Evolutionary conservation across 1,284 basidiomycete species (phyloP).

Genomic region (Megacollybia platyphylla): DNA sequence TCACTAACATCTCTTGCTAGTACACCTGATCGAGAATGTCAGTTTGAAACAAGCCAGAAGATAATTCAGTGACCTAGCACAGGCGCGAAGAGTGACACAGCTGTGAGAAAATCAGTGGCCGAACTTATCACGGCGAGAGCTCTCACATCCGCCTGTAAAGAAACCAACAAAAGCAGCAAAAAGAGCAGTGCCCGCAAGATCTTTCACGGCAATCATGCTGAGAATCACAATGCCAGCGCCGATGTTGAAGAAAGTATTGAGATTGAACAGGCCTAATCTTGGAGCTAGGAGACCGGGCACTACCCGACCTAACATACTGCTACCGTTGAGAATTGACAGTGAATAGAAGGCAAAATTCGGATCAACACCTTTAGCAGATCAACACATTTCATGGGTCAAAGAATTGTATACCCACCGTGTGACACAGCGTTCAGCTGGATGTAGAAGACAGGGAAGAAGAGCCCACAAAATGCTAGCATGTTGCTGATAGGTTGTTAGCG

Average conservation of each 20-base stretch:
- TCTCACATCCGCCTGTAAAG: slow-evolving; percentile 32
- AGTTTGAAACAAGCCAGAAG: too few species aligned
- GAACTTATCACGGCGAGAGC: neutral
- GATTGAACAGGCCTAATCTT: slow-evolving; percentile 25
- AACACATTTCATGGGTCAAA: slow-evolving; percentile 25
- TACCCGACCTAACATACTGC: slow-evolving; percentile 26
- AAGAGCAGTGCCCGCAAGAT: slow-evolving; percentile 22
- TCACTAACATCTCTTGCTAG: slow-evolving; percentile 10
- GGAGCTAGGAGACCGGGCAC: slow-evolving; percentile 20
- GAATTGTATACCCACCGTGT: slow-evolving; percentile 18
- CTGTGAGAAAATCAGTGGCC: slow-evolving; percentile 9
- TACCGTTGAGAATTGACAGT: slow-evolving; percentile 30
- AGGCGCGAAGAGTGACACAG: slow-evolving; percentile 19
- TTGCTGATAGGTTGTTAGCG: slow-evolving; percentile 13
- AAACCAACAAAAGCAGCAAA: slow-evolving; percentile 37
- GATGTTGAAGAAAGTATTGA: slow-evolving; percentile 21
- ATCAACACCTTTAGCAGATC: slow-evolving; percentile 1
- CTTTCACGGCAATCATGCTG: slow-evolving; percentile 25
- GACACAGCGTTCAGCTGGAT: slow-evolving; percentile 29
- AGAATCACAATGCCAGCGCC: slow-evolving; percentile 22
- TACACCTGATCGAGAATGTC: neutral
- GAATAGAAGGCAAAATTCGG: slow-evolving; percentile 10
- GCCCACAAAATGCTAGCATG: slow-evolving; percentile 17
- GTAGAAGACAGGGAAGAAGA: slow-evolving; percentile 33
- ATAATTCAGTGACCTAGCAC: slow-evolving; percentile 11